A percentile compares a stretch with the other conserved stretches of the same genome.
Conservation (phyloP, 2,329 filamentous ascomycete species). For the Cryphonectria nitschkei region DNA sequence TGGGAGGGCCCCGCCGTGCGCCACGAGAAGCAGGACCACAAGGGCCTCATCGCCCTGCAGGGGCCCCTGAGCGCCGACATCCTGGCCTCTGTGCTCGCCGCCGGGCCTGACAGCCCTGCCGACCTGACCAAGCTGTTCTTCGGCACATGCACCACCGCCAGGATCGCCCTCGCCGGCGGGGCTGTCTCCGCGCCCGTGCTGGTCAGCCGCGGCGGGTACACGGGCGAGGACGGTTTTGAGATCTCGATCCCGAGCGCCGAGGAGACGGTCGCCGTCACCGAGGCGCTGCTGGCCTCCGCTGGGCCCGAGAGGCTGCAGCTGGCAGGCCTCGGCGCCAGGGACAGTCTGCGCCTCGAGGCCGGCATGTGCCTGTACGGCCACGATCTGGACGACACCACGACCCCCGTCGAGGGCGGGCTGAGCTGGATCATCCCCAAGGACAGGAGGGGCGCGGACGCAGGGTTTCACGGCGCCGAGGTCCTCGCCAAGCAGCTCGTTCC, state of each 20-base stretch:
- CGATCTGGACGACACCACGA: constrained; percentile 81
- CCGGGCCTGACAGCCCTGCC: constrained; percentile 47
- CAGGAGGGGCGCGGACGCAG: constrained; percentile 64
- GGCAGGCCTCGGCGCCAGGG: constrained; percentile 86
- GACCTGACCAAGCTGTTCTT: constrained; percentile 77
- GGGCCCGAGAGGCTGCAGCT: constrained; percentile 69
- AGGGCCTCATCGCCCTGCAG: constrained; percentile 86
- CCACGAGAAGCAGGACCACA: constrained; percentile 62
- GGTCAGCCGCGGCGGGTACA: constrained; percentile 90
- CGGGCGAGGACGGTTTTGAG: constrained; percentile 97
- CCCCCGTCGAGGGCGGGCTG: constrained; percentile 60
- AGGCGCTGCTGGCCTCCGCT: constrained; percentile 69
- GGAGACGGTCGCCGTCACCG: constrained; percentile 67
- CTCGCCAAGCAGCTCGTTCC: constrained; percentile 78
- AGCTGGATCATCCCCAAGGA: constrained; percentile 84
- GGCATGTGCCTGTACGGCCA: constrained; percentile 99
- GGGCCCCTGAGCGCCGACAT: constrained; percentile 77
- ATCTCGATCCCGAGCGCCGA: constrained; percentile 74
- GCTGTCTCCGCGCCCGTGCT: constrained; percentile 59
- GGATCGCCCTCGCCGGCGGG: constrained; percentile 64
- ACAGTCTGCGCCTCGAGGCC: constrained; percentile 90
- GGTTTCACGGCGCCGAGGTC: constrained; percentile 83
- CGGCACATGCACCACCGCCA: constrained; percentile 71
- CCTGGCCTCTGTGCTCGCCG: constrained; percentile 64
- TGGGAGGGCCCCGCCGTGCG: constrained; percentile 33